These are phyloP conservation scores for Diaporthe citriasiana DNA, from an alignment of 2,329 filamentous ascomycete genomes.

Conservation along the genomic window DNA sequence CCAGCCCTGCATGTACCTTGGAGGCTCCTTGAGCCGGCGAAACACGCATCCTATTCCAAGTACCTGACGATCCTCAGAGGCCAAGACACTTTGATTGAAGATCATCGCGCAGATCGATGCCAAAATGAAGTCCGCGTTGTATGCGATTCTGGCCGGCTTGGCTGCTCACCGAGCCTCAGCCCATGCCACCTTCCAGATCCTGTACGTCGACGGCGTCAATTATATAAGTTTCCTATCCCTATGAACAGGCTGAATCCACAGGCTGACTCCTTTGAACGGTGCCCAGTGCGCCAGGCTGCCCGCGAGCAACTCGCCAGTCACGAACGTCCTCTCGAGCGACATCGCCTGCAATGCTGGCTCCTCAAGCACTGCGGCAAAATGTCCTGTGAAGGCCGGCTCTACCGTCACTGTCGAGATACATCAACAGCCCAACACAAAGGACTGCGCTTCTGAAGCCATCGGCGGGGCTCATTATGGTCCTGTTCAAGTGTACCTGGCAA, in stretches of 20 bases:
- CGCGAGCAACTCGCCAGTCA: conserved; percentile 65
- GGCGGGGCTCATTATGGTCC: conserved; percentile 67
- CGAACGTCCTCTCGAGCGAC: conserved; percentile 57
- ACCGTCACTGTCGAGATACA: conserved; percentile 70
- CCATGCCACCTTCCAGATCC: conserved; percentile 66
- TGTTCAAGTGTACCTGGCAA: conserved; percentile 62
- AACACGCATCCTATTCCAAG: not conserved
- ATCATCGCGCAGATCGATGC: not conserved
- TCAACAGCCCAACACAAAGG: conserved; percentile 53
- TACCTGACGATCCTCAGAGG: conserved; percentile 24
- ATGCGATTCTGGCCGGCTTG: conserved; percentile 51
- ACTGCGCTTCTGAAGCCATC: conserved; percentile 64
- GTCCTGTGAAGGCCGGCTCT: conserved; percentile 61
- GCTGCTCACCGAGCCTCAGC: conserved; percentile 54
- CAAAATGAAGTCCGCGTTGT: conserved; percentile 54
- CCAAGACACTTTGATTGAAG: conserved; percentile 19
- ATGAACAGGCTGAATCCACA: not conserved
- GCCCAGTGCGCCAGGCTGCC: conserved; percentile 64
- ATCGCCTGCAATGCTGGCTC: conserved; percentile 62
- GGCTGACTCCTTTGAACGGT: conserved; percentile 51
- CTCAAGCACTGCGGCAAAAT: conserved; percentile 56
- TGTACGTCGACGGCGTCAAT: conserved; percentile 62
- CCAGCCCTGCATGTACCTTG: not conserved
- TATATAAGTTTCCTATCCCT: conserved; percentile 51
- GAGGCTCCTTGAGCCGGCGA: not conserved